phyloP scores from a whole-genome alignment of 1,284 basidiomycete genomes.

The Heterobasidion parviporum region DNA sequence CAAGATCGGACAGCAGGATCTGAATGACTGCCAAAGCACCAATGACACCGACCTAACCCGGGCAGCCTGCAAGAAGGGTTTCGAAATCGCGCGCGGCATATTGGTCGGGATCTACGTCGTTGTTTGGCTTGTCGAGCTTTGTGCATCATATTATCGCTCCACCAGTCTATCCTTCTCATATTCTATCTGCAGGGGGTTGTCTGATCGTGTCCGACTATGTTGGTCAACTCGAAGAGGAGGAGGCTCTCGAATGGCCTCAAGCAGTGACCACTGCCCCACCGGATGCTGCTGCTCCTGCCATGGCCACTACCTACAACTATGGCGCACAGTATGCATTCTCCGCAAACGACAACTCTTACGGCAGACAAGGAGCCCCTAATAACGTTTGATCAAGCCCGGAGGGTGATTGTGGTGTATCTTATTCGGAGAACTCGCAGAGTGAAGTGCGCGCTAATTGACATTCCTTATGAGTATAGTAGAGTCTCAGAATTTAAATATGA shows the following conservation, averaged over 20 bases:
- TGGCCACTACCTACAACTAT: background rate
- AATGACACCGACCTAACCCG: slow-evolving; percentile 18
- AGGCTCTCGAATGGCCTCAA: slow-evolving; percentile 11
- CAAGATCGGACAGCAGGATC: slow-evolving; percentile 21
- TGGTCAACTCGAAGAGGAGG: slow-evolving; percentile 38
- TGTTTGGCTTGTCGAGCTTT: slow-evolving; percentile 39
- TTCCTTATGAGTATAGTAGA: no score
- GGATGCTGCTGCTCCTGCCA: background rate
- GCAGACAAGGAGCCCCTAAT: background rate
- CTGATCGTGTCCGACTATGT: slow-evolving; percentile 39
- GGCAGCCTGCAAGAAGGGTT: slow-evolving; percentile 23
- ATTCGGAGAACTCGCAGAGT: background rate
- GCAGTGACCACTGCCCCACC: background rate
- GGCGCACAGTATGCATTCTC: slow-evolving; percentile 1
- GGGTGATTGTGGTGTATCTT: background rate
- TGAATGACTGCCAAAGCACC: slow-evolving; percentile 27
- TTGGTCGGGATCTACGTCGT: slow-evolving; percentile 18
- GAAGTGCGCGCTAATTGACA: background rate
- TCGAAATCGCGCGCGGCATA: slow-evolving; percentile 14
- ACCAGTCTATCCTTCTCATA: background rate
- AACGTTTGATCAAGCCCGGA: background rate
- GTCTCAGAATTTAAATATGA: no score
- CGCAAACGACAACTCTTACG: background rate
- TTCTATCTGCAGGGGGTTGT: slow-evolving; percentile 24
- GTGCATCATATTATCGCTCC: slow-evolving; percentile 24